Conservation (phyloP, 1,284 basidiomycete genomes). For the Rhodotorula mucilaginosa region DNA sequence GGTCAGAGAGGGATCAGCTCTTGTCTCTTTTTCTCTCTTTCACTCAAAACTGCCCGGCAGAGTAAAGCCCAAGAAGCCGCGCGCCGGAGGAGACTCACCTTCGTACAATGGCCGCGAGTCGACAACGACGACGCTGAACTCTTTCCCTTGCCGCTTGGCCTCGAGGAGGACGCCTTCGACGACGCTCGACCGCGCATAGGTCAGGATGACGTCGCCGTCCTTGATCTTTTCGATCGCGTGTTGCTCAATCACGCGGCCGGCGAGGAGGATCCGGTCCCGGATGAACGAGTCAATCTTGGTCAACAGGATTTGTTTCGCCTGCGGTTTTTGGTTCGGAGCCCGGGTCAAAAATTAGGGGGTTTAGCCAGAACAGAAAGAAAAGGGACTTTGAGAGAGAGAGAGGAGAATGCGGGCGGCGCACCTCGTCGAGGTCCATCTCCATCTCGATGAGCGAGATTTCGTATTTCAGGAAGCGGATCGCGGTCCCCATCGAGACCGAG, state of each 20-base stretch:
- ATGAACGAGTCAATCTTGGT: slow-evolving; percentile 90
- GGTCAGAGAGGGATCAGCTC: neutral
- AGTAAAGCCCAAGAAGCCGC: too few relatives aligned
- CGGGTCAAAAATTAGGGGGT: neutral
- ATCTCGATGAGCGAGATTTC: slow-evolving; percentile 90
- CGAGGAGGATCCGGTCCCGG: slow-evolving; percentile 86
- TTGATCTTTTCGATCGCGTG: slow-evolving; percentile 89
- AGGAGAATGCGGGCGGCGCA: slow-evolving; percentile 51
- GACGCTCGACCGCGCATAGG: slow-evolving; percentile 89
- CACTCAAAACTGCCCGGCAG: too few relatives aligned
- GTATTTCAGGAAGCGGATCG: slow-evolving; percentile 89
- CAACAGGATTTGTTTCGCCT: slow-evolving; percentile 85
- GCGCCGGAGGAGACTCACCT: slow-evolving; percentile 55
- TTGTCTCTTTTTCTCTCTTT: too few relatives aligned
- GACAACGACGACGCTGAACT: slow-evolving; percentile 89
- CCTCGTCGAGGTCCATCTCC: slow-evolving; percentile 89
- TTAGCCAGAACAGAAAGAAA: neutral
- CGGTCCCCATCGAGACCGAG: slow-evolving; percentile 94
- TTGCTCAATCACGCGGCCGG: slow-evolving; percentile 88
- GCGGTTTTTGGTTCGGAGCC: slow-evolving; percentile 9
- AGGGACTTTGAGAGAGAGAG: neutral
- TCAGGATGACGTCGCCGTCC: slow-evolving; percentile 86
- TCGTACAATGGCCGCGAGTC: slow-evolving; percentile 91
- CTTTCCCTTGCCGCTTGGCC: slow-evolving; percentile 61
- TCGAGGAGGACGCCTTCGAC: slow-evolving; percentile 85